These are phyloP conservation scores for Pythium vanterpoolii DNA, from an alignment of 352 stramenopile species.

Conservation along the genomic window DNA sequence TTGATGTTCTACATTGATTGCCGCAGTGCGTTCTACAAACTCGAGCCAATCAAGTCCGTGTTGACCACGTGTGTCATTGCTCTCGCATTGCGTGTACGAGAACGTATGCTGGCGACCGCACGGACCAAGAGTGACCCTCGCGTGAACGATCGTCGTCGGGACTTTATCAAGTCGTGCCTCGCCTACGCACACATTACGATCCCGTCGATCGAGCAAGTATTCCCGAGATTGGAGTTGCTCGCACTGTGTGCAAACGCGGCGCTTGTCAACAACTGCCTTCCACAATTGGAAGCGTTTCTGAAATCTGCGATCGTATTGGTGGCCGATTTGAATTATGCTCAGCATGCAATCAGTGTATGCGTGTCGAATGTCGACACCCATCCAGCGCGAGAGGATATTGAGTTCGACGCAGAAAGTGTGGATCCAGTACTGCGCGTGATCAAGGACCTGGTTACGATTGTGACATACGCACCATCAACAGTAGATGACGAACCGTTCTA, in stretches of 20 bases:
- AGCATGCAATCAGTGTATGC: not conserved
- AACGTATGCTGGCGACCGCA: constrained; percentile 23
- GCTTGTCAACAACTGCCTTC: constrained; percentile 66
- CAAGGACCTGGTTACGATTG: constrained; percentile 47
- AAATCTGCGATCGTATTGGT: constrained; percentile 79
- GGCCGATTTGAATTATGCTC: constrained; percentile 53
- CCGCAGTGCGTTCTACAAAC: constrained; percentile 83
- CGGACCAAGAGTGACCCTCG: constrained; percentile 8
- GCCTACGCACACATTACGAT: constrained; percentile 90
- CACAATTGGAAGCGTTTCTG: constrained; percentile 84
- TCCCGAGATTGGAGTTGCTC: constrained; percentile 64
- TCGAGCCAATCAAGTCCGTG: constrained; percentile 67
- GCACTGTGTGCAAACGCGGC: constrained; percentile 62
- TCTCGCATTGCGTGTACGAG: constrained; percentile 59
- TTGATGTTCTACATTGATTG: constrained; percentile 88
- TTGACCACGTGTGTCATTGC: constrained; percentile 55
- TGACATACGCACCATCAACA: constrained; percentile 76
- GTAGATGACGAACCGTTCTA: constrained; percentile 86
- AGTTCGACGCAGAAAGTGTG: not conserved
- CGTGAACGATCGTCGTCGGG: constrained; percentile 35
- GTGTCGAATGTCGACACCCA: not conserved
- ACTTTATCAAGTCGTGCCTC: constrained; percentile 88
- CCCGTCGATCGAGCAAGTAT: constrained; percentile 57
- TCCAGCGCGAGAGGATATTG: not conserved
- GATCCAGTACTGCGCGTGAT: constrained; percentile 29